Conservation (phyloP, 495 filamentous ascomycete genomes). For the Clohesyomyces aquaticus region DNA sequence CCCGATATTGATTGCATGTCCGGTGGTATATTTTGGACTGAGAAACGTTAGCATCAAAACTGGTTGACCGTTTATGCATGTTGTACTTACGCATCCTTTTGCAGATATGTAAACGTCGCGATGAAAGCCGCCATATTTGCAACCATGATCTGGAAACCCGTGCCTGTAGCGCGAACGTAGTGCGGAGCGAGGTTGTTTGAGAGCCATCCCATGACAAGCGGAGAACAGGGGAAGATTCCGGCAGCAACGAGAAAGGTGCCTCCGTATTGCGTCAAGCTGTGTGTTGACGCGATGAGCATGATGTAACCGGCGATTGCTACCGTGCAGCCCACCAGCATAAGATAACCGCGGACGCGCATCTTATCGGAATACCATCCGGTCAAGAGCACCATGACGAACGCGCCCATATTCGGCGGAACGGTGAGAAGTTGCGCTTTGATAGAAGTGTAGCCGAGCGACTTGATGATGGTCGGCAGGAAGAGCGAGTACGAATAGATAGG, state of each 20-base stretch:
- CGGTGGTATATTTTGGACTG: constrained; percentile 51
- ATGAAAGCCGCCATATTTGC: constrained; percentile 58
- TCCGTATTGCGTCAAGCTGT: constrained; percentile 71
- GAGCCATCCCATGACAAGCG: constrained; percentile 89
- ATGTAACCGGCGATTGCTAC: constrained; percentile 77
- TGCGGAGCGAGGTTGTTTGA: constrained; percentile 77
- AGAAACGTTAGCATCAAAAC: background rate
- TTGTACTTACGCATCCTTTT: constrained; percentile 50
- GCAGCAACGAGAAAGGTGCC: constrained; percentile 84
- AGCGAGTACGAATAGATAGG: constrained; percentile 88
- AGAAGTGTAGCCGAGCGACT: constrained; percentile 68
- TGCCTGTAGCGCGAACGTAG: constrained; percentile 55
- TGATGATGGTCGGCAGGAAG: constrained; percentile 86
- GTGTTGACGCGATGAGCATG: constrained; percentile 69
- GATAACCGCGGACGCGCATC: constrained; percentile 73
- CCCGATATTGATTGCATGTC: constrained; percentile 55
- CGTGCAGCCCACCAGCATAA: constrained; percentile 73
- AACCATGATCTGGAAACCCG: constrained; percentile 52
- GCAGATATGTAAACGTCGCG: constrained; percentile 56
- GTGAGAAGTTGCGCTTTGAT: constrained; percentile 78
- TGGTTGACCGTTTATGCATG: background rate
- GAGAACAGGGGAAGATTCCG: constrained; percentile 87
- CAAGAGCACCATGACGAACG: constrained; percentile 72
- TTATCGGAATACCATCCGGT: constrained; percentile 80
- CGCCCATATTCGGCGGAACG: constrained; percentile 85